Percentiles rank a stretch among this genome's conserved stretches.
Conservation (phyloP, 1,284 basidiomycete genomes). For the Athelia sp. region DNA sequence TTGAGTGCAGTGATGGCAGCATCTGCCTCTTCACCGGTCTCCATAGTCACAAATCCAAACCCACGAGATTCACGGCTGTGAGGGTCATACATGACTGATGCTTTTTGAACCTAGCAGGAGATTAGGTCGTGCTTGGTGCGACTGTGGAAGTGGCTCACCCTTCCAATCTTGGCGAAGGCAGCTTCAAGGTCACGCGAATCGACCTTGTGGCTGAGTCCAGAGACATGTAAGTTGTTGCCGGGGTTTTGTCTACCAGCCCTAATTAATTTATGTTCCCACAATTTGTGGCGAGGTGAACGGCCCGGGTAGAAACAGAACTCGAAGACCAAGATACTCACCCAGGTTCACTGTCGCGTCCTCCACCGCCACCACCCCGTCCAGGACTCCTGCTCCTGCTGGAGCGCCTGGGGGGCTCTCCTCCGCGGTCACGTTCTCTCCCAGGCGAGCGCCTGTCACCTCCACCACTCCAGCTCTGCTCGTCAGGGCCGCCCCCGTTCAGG, state of each 20-base stretch:
- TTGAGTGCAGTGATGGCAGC: conserved; percentile 84
- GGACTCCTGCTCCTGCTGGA: conserved; percentile 73
- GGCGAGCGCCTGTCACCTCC: conserved; percentile 41
- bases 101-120: conserved; percentile 67
- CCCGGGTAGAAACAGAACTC: conserved; percentile 9
- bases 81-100: conserved; percentile 95
- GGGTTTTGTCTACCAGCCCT: conserved; percentile 56
- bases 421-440: conserved; percentile 26
- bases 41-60: conserved; percentile 98
- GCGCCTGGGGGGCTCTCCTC: conserved; percentile 48
- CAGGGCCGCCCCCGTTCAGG: conserved; percentile 38
- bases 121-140: neutral
- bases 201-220: conserved; percentile 75
- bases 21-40: conserved; percentile 82
- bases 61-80: conserved; percentile 95
- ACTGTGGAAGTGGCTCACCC: conserved; percentile 48
- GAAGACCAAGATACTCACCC: neutral
- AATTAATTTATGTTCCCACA: conserved; percentile 6
- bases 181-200: conserved; percentile 86
- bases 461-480: conserved; percentile 39
- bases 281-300: conserved; percentile 11
- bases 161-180: conserved; percentile 84
- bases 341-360: conserved; percentile 40
- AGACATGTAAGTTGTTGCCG: conserved; percentile 97
- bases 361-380: conserved; percentile 40